Evolutionary conservation across 2,329 filamentous ascomycete genomes (phyloP), one percentile per base, ranked within the genome.

Genomic region (Claviceps purpurea): DNA sequence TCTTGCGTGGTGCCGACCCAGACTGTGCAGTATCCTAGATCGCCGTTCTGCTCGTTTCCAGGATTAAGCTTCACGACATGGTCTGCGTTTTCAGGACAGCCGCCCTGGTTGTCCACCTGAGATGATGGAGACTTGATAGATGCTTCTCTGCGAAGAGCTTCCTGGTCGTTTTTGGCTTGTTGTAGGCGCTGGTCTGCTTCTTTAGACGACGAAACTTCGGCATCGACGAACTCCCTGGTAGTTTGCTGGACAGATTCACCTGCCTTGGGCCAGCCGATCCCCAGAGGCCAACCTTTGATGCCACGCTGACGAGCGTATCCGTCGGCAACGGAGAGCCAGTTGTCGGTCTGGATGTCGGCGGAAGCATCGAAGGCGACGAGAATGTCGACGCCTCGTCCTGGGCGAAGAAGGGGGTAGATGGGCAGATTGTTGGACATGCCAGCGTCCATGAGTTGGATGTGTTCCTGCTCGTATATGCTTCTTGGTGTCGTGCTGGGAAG

Each of bases 351-450:
- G 54, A 95, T 87, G 60, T 98, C 93, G 20, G 90, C 90, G 1
- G 88, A 95, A 3, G 89, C 89, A 65, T 98, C 93, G 65, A 98
- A 98, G 3, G 90, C 88, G 46, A 98, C 79, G 46, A 97, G 73
- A 44, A 98, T 77, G 60, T 98, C 93, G 5, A 98, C 84, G 52
- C 95, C 79, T 39, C 93, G 79, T 2, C 90, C 91, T 0, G 89
- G 89, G 11, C 93, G 82, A 18, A 98, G 81, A 3, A 97, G 77
- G 0, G 93, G 93, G 64, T 98, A 98, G 43, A 97, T 90, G 1
- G 93, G 93, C 8, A 98, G 74, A 62, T 98, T 98, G 65, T 98
- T 97, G 57, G 87, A 94, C 93, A 98, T 98, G 49, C 93, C 93
- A 1, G 93, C 90, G 66, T 98, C 93, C 90, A 96, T 97, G 16